Conservation (phyloP, 31 red algal species). For the Porphyra umbilicalis region DNA sequence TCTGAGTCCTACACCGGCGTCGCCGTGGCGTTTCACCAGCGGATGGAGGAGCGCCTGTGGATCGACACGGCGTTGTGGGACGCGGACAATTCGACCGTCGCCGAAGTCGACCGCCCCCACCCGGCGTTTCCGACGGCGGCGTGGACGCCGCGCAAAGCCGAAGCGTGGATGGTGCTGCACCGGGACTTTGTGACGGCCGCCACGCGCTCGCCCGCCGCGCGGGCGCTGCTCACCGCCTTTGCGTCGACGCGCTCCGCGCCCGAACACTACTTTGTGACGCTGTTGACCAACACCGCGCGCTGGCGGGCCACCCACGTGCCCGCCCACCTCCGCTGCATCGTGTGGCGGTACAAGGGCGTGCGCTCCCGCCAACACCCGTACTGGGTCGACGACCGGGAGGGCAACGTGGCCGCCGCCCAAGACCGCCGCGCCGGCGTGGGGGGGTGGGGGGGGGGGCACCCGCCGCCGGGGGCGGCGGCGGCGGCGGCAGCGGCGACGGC, state of each 20-base stretch:
- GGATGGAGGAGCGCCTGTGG: slow-evolving; percentile 8
- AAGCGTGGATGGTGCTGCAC: slow-evolving; percentile 51
- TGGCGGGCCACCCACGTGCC: slow-evolving; percentile 20
- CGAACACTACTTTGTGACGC: slow-evolving; percentile 31
- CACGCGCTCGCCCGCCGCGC: slow-evolving; percentile 8
- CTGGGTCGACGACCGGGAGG: slow-evolving; percentile 9
- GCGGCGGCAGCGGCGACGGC: too few species aligned
- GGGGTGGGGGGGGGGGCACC: too few species aligned
- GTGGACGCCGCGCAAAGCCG: neutral
- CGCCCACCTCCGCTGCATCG: slow-evolving; percentile 16
- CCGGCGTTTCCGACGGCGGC: slow-evolving; percentile 19
- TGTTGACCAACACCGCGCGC: slow-evolving; percentile 20
- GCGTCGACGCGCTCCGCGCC: slow-evolving; percentile 19
- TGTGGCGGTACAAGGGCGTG: slow-evolving; percentile 20
- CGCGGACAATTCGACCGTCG: neutral
- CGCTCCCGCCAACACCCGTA: slow-evolving; percentile 31
- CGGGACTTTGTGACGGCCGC: slow-evolving; percentile 7
- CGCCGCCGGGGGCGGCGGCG: too few species aligned
- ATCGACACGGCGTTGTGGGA: slow-evolving; percentile 20
- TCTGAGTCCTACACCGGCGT: slow-evolving; percentile 6
- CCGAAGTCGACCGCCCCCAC: neutral
- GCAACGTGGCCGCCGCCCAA: too few species aligned
- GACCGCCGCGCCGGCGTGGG: too few species aligned
- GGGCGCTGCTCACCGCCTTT: slow-evolving; percentile 22
- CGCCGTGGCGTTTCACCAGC: slow-evolving; percentile 12